Percentiles rank a stretch among this genome's conserved stretches.
These are phyloP conservation scores for Schizophyllum amplum DNA, from an alignment of 1,284 basidiomycete species.

Conservation along the genomic window DNA sequence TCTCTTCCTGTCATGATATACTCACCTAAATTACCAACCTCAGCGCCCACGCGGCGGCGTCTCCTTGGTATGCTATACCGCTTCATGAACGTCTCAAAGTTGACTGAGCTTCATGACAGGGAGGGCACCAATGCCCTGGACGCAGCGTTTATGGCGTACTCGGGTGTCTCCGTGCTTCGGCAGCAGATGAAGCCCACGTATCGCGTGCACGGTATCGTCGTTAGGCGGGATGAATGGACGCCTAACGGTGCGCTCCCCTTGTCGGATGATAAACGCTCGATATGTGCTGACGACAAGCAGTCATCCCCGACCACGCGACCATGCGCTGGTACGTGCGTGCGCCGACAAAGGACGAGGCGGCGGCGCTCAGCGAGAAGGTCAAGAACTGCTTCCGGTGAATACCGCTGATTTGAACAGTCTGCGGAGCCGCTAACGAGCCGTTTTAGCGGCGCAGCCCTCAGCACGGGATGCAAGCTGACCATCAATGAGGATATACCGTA, in stretches of 20 bases:
- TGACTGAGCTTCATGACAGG: conserved; percentile 29
- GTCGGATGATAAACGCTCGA: not conserved
- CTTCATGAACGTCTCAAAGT: not conserved
- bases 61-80: conserved; percentile 42
- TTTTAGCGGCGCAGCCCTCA: conserved; percentile 53
- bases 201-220: conserved; percentile 13
- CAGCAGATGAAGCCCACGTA: conserved; percentile 15
- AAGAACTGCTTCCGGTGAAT: conserved; percentile 52
- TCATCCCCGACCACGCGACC: conserved; percentile 73
- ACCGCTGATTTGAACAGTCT: not conserved
- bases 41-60: conserved; percentile 67
- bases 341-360: conserved; percentile 48
- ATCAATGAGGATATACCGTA: conserved; percentile 33
- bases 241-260: conserved; percentile 44
- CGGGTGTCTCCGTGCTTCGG: conserved; percentile 63
- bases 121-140: conserved; percentile 82
- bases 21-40: not conserved
- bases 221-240: conserved; percentile 59
- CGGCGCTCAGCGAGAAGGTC: conserved; percentile 40
- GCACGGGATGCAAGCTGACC: conserved; percentile 59
- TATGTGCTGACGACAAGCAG: conserved; percentile 28
- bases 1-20: not conserved
- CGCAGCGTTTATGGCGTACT: conserved; percentile 77
- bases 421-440: not conserved
- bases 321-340: conserved; percentile 64